Evolutionary conservation across 2,329 filamentous ascomycete genomes (phyloP).

Genomic region (Neonectria faginata): DNA sequence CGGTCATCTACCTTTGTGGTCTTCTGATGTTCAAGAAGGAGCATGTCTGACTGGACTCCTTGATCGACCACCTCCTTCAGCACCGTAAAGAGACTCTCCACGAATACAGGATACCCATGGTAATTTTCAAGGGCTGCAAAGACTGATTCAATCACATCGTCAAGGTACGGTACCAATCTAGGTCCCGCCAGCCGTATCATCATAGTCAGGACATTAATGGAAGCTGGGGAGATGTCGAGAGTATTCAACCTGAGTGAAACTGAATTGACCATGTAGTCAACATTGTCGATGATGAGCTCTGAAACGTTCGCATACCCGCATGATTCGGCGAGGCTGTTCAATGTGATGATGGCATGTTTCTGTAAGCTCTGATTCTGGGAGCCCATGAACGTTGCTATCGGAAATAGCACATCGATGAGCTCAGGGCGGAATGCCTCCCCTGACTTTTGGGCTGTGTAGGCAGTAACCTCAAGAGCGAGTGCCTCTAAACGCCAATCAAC

Average conservation of each 20-base stretch:
- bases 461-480: constrained; percentile 83
- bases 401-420: constrained; percentile 91
- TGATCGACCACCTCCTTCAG: constrained; percentile 86
- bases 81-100: constrained; percentile 86
- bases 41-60: constrained; percentile 70
- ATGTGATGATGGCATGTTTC: constrained; percentile 82
- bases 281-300: constrained; percentile 87
- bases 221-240: constrained; percentile 91
- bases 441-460: constrained; percentile 77
- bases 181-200: constrained; percentile 91
- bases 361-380: constrained; percentile 76
- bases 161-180: constrained; percentile 84
- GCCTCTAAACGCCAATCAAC: constrained; percentile 80
- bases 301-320: constrained; percentile 82
- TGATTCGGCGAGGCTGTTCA: constrained; percentile 81
- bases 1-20: constrained; percentile 55
- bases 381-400: constrained; percentile 88
- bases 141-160: constrained; percentile 90
- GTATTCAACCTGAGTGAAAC: constrained; percentile 90
- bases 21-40: constrained; percentile 59
- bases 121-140: constrained; percentile 95
- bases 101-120: constrained; percentile 89
- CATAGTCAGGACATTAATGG: constrained; percentile 91
- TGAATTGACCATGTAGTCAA: constrained; percentile 96
- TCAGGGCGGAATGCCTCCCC: constrained; percentile 80